Conservation (phyloP, 2,329 filamentous ascomycete genomes). For the Exophiala xenobiotica region DNA sequence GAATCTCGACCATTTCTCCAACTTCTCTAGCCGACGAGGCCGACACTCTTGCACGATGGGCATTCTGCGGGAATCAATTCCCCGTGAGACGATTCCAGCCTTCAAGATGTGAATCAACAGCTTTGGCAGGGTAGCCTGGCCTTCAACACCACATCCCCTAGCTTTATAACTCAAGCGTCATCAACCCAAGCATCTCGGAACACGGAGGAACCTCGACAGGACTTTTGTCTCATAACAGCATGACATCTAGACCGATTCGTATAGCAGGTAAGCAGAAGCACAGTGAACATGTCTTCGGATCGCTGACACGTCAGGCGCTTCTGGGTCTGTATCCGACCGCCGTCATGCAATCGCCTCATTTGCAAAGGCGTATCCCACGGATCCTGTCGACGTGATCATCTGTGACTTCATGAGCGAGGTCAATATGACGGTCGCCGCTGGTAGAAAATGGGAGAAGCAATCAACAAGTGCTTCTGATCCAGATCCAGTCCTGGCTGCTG, state of each 20-base stretch:
- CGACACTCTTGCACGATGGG: background rate
- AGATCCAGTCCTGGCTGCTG: constrained; percentile 19
- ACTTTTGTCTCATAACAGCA: too few relatives aligned
- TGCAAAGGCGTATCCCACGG: constrained; percentile 42
- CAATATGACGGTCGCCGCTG: constrained; percentile 51
- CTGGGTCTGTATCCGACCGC: constrained; percentile 47
- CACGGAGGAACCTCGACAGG: too few relatives aligned
- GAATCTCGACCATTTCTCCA: constrained; percentile 16
- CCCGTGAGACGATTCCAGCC: background rate
- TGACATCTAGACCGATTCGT: constrained; percentile 22
- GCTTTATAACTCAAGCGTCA: too few relatives aligned
- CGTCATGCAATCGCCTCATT: constrained; percentile 47
- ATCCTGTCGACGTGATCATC: constrained; percentile 49
- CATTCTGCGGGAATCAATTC: background rate
- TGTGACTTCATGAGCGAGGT: constrained; percentile 51
- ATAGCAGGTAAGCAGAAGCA: constrained; percentile 17
- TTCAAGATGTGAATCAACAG: background rate
- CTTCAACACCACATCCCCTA: too few relatives aligned
- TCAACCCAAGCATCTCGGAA: too few relatives aligned
- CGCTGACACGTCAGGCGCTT: constrained; percentile 35
- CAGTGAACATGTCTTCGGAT: too few relatives aligned
- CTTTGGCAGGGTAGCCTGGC: background rate
- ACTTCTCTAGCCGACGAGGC: constrained; percentile 5
- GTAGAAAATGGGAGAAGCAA: constrained; percentile 40
- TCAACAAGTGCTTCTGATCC: constrained; percentile 14